Percentiles rank a stretch among this genome's conserved stretches.
phyloP scores from a whole-genome alignment of 2,329 filamentous ascomycete species.

The Phialocephala sp. region DNA sequence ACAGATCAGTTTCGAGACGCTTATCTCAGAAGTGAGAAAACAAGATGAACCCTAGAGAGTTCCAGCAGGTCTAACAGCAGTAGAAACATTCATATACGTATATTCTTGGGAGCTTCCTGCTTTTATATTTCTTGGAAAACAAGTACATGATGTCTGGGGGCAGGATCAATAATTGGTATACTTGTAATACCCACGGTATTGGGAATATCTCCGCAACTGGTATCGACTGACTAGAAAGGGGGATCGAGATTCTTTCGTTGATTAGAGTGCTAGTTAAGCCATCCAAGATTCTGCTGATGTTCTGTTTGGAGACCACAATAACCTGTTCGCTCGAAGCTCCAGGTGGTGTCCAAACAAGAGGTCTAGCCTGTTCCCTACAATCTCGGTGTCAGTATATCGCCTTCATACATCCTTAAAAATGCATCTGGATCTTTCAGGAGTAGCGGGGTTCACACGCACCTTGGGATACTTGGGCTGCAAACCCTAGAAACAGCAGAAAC shows the following conservation, averaged over 20 bases:
- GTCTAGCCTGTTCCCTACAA: slow-evolving; percentile 44
- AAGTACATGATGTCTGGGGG: slow-evolving; percentile 33
- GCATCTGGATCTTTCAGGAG: no score
- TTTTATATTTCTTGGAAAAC: slow-evolving; percentile 32
- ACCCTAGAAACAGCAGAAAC: no score
- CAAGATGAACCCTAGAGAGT: not conserved
- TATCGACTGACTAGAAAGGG: slow-evolving; percentile 45
- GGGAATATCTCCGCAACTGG: slow-evolving; percentile 29
- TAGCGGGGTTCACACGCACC: no score
- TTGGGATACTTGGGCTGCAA: no score
- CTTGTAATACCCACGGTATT: slow-evolving; percentile 31
- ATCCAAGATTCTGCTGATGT: slow-evolving; percentile 61
- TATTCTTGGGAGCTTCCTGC: not conserved
- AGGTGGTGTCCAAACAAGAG: slow-evolving; percentile 57
- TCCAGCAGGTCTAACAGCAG: not conserved
- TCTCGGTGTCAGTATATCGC: no score
- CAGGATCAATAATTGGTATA: slow-evolving; percentile 32
- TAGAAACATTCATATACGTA: not conserved
- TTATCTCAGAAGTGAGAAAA: not conserved
- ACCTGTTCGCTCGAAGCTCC: slow-evolving; percentile 54
- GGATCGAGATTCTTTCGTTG: slow-evolving; percentile 52
- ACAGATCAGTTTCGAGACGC: not conserved
- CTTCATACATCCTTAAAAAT: no score
- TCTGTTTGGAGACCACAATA: slow-evolving; percentile 61
- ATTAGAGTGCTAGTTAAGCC: slow-evolving; percentile 59